Evolutionary conservation across 1,139 yeast genomes (phyloP), one percentile per base, ranked within the genome.

Genomic region (Candida sanyaensis): DNA sequence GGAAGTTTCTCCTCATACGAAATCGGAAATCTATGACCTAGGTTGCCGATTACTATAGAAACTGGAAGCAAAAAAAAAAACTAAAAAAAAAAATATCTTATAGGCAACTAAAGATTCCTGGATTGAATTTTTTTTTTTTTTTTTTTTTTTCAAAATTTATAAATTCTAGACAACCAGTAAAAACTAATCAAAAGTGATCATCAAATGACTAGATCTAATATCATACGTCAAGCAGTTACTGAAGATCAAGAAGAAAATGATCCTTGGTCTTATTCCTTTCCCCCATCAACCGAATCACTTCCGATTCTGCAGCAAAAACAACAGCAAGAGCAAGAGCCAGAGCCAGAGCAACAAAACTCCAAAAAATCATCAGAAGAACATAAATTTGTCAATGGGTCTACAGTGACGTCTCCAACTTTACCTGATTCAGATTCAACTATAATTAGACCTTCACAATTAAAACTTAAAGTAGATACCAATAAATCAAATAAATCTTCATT

Each of bases 241-340:
- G 63, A 56, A 24, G 77, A 73, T 38, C 73, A 66, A 23, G 77
- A 70, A 12, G 37, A 34, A 21, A 34, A 21, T 23, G 78, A 73
- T 51, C 74, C 73, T 7, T 75, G 80, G 80, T 63, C 72, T 10
- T 73, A 73, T 54, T 71, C 78, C 8, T 70, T 73, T 50, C 78
- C 78, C 1, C 69, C 77, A 1, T 71, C 78, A 5, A 55, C 64
- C 1, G 79, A 73, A 13, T 63, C 69, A 4, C 55, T 68, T 26
- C 37, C 43, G 7, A 9, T 36, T 31, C 33, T 41, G 38, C 44
- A 38, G 28, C 32, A 27, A 17, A 17, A 17, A n/a, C 37, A 10
- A 13, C n/a, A 37, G 10, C 46, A 37, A 38, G 37, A 37, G 38
- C 40, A 37, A 37, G 23, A 23, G 29, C 47, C 40, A 32, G 26